Percentiles rank a stretch among this genome's conserved stretches.
Evolutionary conservation across 192 early-diverging fungal genomes (phyloP).

Genomic region (Backusella mclennaniae): DNA sequence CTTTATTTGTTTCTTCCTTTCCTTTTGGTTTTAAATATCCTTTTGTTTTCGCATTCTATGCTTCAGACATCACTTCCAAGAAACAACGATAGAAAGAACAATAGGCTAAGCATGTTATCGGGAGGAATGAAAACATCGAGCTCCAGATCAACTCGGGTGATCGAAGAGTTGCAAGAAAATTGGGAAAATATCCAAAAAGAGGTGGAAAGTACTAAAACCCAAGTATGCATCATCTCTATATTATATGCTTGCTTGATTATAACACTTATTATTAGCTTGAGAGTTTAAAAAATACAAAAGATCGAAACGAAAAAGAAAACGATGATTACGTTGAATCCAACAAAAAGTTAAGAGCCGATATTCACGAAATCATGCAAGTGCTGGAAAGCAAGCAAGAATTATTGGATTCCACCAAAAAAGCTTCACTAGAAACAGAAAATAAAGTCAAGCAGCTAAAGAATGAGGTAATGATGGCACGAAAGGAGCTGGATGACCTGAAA

Average conservation of each 20-base stretch:
- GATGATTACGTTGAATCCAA: slow-evolving; percentile 24
- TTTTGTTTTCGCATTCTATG: not conserved
- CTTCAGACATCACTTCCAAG: slow-evolving; percentile 4
- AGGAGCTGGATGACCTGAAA: slow-evolving; percentile 25
- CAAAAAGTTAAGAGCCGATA: slow-evolving; percentile 16
- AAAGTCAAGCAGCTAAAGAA: slow-evolving; percentile 28
- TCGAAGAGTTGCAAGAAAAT: slow-evolving; percentile 12
- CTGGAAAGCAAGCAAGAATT: slow-evolving; percentile 30
- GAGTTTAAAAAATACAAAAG: not conserved
- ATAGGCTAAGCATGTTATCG: not conserved
- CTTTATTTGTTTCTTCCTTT: not conserved
- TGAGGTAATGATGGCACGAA: slow-evolving; percentile 27
- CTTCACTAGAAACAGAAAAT: slow-evolving; percentile 15
- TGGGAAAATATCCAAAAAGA: slow-evolving; percentile 21
- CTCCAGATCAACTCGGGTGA: slow-evolving; percentile 18
- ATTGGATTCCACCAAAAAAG: slow-evolving; percentile 26
- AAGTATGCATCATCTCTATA: not conserved
- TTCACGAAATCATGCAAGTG: slow-evolving; percentile 34
- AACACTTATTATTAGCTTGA: not conserved
- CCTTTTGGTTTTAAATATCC: not conserved
- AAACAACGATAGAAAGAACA: not conserved
- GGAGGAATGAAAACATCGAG: not conserved
- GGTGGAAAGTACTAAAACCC: not conserved
- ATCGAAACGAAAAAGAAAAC: slow-evolving; percentile 12
- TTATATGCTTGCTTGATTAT: not conserved